These are phyloP conservation scores for Scalesia atractyloides DNA, from an alignment of 129 eudicot genomes.

Conservation along the genomic window DNA sequence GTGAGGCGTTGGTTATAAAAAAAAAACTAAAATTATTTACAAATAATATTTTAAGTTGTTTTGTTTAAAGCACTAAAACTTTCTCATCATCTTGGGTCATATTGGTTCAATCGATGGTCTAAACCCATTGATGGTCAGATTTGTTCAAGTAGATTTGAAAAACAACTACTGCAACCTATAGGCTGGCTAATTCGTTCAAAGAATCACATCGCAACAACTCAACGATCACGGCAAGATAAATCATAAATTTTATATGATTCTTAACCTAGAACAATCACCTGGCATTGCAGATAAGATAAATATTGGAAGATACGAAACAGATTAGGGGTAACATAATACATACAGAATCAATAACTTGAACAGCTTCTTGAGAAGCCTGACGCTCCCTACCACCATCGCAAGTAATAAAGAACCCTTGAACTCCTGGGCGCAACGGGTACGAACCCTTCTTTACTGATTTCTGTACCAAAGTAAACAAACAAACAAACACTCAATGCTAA, in stretches of 20 bases:
- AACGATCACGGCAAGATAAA: too few relatives aligned
- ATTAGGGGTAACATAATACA: not conserved
- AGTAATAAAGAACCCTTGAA: slow-evolving; percentile 88
- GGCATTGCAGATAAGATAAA: too few relatives aligned
- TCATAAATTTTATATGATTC: too few relatives aligned
- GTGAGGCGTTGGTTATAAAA: too few relatives aligned
- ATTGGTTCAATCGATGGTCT: too few relatives aligned
- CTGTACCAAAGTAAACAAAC: slow-evolving; percentile 51
- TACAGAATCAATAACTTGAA: slow-evolving; percentile 86
- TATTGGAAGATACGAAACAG: not conserved
- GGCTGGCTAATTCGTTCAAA: not conserved
- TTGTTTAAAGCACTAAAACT: too few relatives aligned
- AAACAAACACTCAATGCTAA: not conserved
- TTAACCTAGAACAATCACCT: too few relatives aligned
- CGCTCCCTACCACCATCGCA: slow-evolving; percentile 97
- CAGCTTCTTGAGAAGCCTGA: slow-evolving; percentile 92
- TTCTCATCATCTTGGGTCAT: too few relatives aligned
- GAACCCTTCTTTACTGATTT: slow-evolving; percentile 85
- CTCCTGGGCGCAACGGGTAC: slow-evolving; percentile 86
- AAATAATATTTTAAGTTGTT: too few relatives aligned
- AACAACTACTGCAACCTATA: too few relatives aligned
- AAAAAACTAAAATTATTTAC: too few relatives aligned
- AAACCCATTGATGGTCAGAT: too few relatives aligned
- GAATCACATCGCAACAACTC: not conserved
- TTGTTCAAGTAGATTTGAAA: not conserved